Percentiles rank a stretch among this genome's conserved stretches.
Evolutionary conservation across 192 early-diverging fungal species (phyloP).

Genomic region (Phycomyces nitens): DNA sequence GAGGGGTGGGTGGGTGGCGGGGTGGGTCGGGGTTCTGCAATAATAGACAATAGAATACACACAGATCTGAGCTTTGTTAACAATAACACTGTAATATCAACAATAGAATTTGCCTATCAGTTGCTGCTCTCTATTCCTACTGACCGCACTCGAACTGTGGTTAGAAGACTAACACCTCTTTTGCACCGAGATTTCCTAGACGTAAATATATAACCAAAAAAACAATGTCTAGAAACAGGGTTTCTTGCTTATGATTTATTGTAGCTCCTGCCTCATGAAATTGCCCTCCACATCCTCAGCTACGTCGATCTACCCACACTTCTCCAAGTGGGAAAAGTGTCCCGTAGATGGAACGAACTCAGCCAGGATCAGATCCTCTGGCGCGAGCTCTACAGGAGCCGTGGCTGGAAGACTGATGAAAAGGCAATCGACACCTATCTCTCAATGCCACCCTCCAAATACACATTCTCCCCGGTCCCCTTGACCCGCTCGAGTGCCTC

Average conservation of each 20-base stretch:
- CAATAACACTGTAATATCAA: not conserved
- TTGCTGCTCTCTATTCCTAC: slow-evolving; percentile 53
- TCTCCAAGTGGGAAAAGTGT: slow-evolving; percentile 45
- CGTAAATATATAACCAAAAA: slow-evolving; percentile 18
- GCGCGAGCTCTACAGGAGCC: slow-evolving; percentile 43
- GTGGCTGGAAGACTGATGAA: slow-evolving; percentile 22
- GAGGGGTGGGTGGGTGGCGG: no score
- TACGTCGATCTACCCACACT: slow-evolving; percentile 50
- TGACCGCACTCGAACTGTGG: slow-evolving; percentile 38
- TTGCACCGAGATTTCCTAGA: slow-evolving; percentile 55
- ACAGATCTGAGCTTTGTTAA: not conserved
- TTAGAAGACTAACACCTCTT: slow-evolving; percentile 44
- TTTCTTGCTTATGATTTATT: not conserved
- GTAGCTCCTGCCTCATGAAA: slow-evolving; percentile 51
- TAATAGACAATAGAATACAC: no score
- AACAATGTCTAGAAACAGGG: not conserved
- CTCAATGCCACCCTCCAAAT: not conserved
- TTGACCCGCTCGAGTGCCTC: slow-evolving; percentile 17
- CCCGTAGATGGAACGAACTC: slow-evolving; percentile 54
- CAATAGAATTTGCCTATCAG: slow-evolving; percentile 53
- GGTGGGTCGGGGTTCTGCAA: no score
- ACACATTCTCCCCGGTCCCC: slow-evolving; percentile 7
- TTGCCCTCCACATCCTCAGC: slow-evolving; percentile 52
- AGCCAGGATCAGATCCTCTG: slow-evolving; percentile 61
- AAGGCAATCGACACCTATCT: slow-evolving; percentile 22